Percentiles rank a stretch among this genome's conserved stretches.
These are phyloP conservation scores for Chernovozyma aurita DNA, from an alignment of 1,139 yeast genomes.

Conservation along the genomic window DNA sequence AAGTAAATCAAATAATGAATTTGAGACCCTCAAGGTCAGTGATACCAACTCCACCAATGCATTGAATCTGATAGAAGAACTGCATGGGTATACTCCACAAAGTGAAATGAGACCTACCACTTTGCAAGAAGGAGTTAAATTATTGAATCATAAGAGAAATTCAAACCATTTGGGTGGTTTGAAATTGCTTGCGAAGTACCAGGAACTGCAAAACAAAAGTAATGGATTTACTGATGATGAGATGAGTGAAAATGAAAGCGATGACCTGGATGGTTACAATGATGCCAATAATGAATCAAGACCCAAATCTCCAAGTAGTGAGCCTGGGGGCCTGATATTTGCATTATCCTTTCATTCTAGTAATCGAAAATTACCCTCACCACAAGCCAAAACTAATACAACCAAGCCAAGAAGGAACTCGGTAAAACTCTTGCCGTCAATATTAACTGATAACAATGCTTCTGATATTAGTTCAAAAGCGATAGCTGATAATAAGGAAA, in stretches of 20 bases:
- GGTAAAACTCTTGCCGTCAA: conserved; percentile 30
- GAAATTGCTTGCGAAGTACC: conserved; percentile 24
- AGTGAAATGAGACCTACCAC: conserved; percentile 8
- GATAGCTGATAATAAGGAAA: neutral
- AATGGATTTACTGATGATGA: neutral
- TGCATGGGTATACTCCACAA: conserved; percentile 8
- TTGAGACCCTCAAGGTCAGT: conserved; percentile 12
- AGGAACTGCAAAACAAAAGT: conserved; percentile 5
- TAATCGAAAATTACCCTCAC: neutral
- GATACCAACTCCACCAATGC: conserved; percentile 17
- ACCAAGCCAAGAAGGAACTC: conserved; percentile 17
- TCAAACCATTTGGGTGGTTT: conserved; percentile 15
- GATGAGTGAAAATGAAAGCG: neutral
- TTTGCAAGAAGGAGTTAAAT: neutral
- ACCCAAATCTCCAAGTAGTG: conserved; percentile 2
- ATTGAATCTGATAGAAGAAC: conserved; percentile 24
- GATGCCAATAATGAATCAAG: neutral
- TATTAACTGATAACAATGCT: conserved; percentile 8
- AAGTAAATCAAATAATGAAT: conserved; percentile 11
- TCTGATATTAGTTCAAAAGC: neutral
- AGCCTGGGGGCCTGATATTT: neutral
- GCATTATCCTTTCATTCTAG: neutral
- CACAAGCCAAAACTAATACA: conserved; percentile 8
- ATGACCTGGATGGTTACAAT: neutral
- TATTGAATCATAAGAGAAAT: conserved; percentile 22